Conservation (phyloP, 2,329 filamentous ascomycete genomes). For the Fusarium caatingaense region DNA sequence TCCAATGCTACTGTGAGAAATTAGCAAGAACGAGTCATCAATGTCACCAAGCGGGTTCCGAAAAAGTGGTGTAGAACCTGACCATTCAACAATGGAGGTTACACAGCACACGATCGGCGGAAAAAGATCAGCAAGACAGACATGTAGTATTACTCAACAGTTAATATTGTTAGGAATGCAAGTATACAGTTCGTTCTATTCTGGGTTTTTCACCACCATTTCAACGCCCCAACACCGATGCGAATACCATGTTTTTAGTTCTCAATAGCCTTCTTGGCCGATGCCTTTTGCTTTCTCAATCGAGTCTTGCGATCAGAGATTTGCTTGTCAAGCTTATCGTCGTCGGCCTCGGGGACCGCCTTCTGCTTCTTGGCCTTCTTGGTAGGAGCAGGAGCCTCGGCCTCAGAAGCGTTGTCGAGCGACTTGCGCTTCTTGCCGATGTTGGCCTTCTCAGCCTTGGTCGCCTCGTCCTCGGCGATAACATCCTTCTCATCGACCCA, state of each 20-base stretch:
- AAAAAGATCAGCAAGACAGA: slow-evolving; percentile 8
- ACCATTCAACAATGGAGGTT: not conserved
- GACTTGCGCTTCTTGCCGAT: slow-evolving; percentile 74
- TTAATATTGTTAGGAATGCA: slow-evolving; percentile 36
- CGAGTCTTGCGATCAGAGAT: slow-evolving; percentile 69
- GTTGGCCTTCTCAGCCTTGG: slow-evolving; percentile 66
- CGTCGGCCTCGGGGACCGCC: slow-evolving; percentile 59
- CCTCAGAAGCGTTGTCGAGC: slow-evolving; percentile 55
- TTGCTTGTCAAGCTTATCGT: slow-evolving; percentile 67
- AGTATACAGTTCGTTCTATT: slow-evolving; percentile 42
- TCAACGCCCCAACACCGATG: slow-evolving; percentile 52
- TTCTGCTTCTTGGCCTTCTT: slow-evolving; percentile 53
- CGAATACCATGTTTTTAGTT: slow-evolving; percentile 51
- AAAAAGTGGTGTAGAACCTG: not conserved
- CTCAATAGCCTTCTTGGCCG: slow-evolving; percentile 64
- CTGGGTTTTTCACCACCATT: slow-evolving; percentile 39
- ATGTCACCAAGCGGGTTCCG: not conserved
- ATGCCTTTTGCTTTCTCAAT: slow-evolving; percentile 69
- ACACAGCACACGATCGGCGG: not conserved
- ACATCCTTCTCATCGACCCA: slow-evolving; percentile 84
- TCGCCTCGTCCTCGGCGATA: slow-evolving; percentile 70
- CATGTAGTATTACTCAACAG: slow-evolving; percentile 40
- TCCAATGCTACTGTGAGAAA: not conserved
- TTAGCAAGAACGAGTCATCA: not conserved
- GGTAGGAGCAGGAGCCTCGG: slow-evolving; percentile 56